Percentiles rank a stretch among this genome's conserved stretches.
phyloP scores from a whole-genome alignment of 2,329 filamentous ascomycete species.

The Trichophyton schoenleinii region DNA sequence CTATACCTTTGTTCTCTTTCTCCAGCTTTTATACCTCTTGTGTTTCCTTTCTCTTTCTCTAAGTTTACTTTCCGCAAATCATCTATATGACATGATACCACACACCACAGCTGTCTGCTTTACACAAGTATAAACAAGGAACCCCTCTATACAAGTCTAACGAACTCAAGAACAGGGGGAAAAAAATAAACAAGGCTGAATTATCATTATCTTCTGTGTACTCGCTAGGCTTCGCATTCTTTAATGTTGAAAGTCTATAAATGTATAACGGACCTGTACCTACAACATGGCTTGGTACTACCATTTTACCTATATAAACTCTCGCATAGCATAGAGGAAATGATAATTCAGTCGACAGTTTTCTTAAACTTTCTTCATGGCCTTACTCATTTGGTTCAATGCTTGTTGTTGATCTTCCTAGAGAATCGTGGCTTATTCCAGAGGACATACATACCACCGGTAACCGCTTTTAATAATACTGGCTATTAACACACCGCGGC shows the following conservation, averaged over 20 bases:
- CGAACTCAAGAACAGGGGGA: not conserved
- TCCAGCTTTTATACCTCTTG: conserved; percentile 23
- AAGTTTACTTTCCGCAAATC: not conserved
- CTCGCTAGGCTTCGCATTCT: not conserved
- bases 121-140: conserved; percentile 4
- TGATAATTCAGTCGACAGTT: not conserved
- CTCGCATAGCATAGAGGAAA: not conserved
- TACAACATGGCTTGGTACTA: not conserved
- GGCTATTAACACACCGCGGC: too few species aligned
- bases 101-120: not conserved
- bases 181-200: not conserved
- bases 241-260: not conserved
- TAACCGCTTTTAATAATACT: too few species aligned
- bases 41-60: conserved; percentile 12
- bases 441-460: too few species aligned
- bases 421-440: too few species aligned
- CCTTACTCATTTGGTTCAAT: not conserved
- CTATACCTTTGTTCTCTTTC: conserved; percentile 18
- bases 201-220: not conserved
- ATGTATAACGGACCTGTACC: not conserved
- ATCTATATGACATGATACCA: conserved; percentile 4
- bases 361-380: not conserved
- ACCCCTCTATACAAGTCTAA: not conserved
- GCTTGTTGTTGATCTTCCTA: too few species aligned
- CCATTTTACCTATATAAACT: not conserved